Evolutionary conservation across 2,329 filamentous ascomycete genomes (phyloP).

Genomic region (Colletotrichum spaethianum): DNA sequence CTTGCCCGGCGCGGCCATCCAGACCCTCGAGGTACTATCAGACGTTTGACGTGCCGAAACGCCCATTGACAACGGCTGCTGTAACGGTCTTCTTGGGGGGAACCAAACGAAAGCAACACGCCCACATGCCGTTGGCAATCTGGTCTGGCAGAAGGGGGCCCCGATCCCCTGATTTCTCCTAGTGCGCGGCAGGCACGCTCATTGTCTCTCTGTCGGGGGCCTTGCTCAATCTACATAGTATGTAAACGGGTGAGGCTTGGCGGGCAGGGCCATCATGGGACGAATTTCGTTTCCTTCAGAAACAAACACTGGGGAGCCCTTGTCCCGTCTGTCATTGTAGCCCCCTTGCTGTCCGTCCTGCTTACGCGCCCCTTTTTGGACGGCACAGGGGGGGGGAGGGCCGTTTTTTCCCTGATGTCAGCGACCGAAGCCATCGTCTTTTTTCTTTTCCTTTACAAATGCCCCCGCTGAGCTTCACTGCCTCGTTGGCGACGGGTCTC

Average conservation of each 20-base stretch:
- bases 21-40: background rate
- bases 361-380: constrained; percentile 9
- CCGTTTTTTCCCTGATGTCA: constrained; percentile 3
- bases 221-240: too few relatives aligned
- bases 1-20: background rate
- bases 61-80: background rate
- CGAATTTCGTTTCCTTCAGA: constrained; percentile 35
- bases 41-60: background rate
- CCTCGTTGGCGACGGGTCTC: constrained; percentile 23
- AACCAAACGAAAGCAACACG: background rate
- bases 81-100: background rate
- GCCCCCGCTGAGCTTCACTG: constrained; percentile 26
- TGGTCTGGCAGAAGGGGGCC: background rate
- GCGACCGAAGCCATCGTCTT: background rate
- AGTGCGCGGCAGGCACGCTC: constrained; percentile 5
- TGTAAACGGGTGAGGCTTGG: constrained; percentile 25
- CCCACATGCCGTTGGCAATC: constrained; percentile 26
- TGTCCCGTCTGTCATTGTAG: background rate
- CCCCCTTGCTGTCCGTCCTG: background rate
- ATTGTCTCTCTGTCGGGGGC: background rate
- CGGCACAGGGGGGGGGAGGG: constrained; percentile 3
- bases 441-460: background rate
- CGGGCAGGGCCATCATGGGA: constrained; percentile 29
- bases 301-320: constrained; percentile 34
- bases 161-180: constrained; percentile 1